These are phyloP conservation scores for Pleoardoris graminearum DNA, from an alignment of 2,329 filamentous ascomycete species.

Conservation along the genomic window DNA sequence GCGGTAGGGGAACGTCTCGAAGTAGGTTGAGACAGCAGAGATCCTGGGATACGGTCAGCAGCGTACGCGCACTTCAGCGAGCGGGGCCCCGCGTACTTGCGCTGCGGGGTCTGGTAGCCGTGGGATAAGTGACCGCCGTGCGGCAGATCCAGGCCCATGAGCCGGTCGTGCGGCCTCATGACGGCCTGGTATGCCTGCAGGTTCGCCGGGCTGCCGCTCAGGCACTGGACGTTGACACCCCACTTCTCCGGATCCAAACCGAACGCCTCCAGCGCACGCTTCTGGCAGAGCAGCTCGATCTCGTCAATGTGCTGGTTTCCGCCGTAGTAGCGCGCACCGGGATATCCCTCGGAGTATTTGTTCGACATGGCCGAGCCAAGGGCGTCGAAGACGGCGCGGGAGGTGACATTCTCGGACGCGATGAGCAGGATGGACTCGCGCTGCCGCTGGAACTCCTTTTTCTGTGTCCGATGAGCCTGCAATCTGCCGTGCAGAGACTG, in stretches of 20 bases:
- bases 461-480: conserved; percentile 54
- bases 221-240: conserved; percentile 90
- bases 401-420: conserved; percentile 48
- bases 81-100: conserved; percentile 67
- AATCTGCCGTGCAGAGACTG: not conserved
- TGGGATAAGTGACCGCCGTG: conserved; percentile 95
- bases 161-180: conserved; percentile 90
- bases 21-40: conserved; percentile 98
- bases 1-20: conserved; percentile 95
- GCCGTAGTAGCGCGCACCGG: conserved; percentile 93
- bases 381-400: conserved; percentile 46
- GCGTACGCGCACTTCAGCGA: not conserved
- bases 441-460: conserved; percentile 93
- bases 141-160: conserved; percentile 95
- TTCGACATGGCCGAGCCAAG: conserved; percentile 67
- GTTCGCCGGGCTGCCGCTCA: conserved; percentile 93
- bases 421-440: conserved; percentile 84
- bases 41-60: conserved; percentile 59
- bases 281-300: conserved; percentile 85
- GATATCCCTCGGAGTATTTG: conserved; percentile 98
- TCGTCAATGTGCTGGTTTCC: conserved; percentile 96
- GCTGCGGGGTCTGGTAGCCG: conserved; percentile 93
- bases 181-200: conserved; percentile 97
- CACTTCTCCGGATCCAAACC: conserved; percentile 81
- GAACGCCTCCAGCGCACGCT: conserved; percentile 86